Conservation (phyloP, 2,329 filamentous ascomycete species). For the Trichoderma arundinaceum region DNA sequence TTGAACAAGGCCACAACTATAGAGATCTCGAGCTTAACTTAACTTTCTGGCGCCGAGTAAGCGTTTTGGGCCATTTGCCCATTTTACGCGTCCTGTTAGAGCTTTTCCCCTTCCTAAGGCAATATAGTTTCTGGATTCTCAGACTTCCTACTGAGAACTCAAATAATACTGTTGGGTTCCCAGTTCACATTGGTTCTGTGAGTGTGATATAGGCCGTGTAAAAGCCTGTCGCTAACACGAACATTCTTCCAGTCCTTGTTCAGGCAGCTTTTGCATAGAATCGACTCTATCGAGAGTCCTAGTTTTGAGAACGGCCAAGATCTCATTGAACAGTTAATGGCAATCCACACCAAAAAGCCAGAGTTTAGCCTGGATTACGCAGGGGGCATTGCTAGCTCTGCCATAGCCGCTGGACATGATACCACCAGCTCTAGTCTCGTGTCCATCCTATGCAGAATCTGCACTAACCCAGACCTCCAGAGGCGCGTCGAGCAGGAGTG, state of each 20-base stretch:
- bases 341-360: neutral
- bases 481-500: neutral
- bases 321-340: neutral
- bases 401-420: neutral
- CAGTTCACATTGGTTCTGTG: neutral
- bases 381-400: neutral
- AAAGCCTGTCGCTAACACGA: neutral
- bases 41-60: neutral
- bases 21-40: neutral
- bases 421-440: neutral
- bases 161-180: neutral
- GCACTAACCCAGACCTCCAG: neutral
- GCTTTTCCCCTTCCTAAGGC: neutral
- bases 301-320: neutral
- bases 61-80: neutral
- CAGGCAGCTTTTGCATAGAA: neutral
- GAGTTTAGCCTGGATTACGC: neutral
- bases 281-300: neutral
- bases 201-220: neutral
- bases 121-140: neutral
- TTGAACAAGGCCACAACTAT: neutral
- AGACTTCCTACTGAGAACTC: neutral
- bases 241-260: neutral
- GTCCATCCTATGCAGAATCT: neutral
- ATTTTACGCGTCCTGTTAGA: neutral